phyloP scores from a whole-genome alignment of 805 yeast species.

The Cyberlindnera xylosilytica region DNA sequence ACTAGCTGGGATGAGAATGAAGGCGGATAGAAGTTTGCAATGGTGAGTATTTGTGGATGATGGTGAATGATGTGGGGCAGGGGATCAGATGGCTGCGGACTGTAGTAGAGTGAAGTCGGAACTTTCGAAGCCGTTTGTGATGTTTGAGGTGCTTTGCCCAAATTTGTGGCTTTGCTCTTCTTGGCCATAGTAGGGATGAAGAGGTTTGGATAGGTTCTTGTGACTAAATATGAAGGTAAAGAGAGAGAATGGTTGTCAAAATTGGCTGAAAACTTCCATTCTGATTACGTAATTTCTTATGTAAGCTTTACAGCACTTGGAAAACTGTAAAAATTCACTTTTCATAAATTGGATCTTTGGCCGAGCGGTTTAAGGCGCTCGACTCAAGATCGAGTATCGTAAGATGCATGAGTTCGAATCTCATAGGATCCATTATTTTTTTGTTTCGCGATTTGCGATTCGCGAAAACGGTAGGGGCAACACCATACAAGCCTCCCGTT shows the following conservation, averaged over 20 bases:
- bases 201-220: too few species aligned
- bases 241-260: too few species aligned
- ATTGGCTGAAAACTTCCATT: too few species aligned
- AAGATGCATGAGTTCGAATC: conserved; percentile 25
- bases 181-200: too few species aligned
- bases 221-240: too few species aligned
- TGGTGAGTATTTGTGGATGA: conserved; percentile 22
- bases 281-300: neutral
- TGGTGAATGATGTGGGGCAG: conserved; percentile 1
- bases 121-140: conserved; percentile 1
- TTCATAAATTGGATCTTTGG: conserved; percentile 20
- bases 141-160: too few species aligned
- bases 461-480: neutral
- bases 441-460: too few species aligned
- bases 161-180: neutral
- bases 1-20: conserved; percentile 13
- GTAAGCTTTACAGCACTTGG: neutral
- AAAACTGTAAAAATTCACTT: neutral
- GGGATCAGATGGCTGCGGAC: conserved; percentile 1
- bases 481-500: neutral
- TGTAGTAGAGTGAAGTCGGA: conserved; percentile 7
- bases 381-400: conserved; percentile 25
- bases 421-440: conserved; percentile 23
- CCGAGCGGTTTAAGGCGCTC: conserved; percentile 26
- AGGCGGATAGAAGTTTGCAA: conserved; percentile 16